These are phyloP conservation scores for Venturia carpophila DNA, from an alignment of 2,329 filamentous ascomycete genomes.

Conservation along the genomic window DNA sequence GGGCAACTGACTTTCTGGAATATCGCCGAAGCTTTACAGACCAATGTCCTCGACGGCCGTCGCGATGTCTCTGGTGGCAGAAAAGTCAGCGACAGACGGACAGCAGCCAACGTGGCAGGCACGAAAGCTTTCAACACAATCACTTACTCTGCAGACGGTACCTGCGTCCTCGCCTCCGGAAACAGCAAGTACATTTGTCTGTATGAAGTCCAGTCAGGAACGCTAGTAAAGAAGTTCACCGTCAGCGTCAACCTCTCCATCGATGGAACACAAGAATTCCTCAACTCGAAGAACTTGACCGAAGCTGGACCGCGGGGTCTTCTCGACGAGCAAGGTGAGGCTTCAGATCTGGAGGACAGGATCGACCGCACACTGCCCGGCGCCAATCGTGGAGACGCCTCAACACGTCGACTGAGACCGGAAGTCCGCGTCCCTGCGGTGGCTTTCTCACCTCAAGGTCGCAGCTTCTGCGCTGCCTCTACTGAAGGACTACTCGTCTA, in stretches of 20 bases:
- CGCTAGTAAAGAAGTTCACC: conserved; percentile 88
- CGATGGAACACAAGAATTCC: conserved; percentile 91
- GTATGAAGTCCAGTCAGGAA: conserved; percentile 89
- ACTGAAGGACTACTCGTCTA: conserved; percentile 94
- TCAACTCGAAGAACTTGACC: conserved; percentile 86
- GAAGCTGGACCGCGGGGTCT: conserved; percentile 79
- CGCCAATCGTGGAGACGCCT: conserved; percentile 79
- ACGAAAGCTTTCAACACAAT: conserved; percentile 88
- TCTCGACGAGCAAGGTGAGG: conserved; percentile 82
- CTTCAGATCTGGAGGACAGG: conserved; percentile 79
- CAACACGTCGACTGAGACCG: conserved; percentile 64
- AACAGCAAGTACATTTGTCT: conserved; percentile 99
- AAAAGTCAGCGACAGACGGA: conserved; percentile 77
- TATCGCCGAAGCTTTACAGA: conserved; percentile 76
- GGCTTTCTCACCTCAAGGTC: conserved; percentile 80
- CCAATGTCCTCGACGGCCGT: conserved; percentile 78
- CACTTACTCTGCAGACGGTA: conserved; percentile 85
- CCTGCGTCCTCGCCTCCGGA: conserved; percentile 79
- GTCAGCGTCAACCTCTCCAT: conserved; percentile 93
- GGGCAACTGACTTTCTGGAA: conserved; percentile 95
- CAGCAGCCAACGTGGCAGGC: conserved; percentile 80
- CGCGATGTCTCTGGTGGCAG: conserved; percentile 90
- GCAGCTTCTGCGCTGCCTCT: conserved; percentile 86
- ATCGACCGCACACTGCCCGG: conserved; percentile 75
- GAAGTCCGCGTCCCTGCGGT: conserved; percentile 80